Conservation (phyloP, 2,329 filamentous ascomycete genomes). For the Beauveria varroae region DNA sequence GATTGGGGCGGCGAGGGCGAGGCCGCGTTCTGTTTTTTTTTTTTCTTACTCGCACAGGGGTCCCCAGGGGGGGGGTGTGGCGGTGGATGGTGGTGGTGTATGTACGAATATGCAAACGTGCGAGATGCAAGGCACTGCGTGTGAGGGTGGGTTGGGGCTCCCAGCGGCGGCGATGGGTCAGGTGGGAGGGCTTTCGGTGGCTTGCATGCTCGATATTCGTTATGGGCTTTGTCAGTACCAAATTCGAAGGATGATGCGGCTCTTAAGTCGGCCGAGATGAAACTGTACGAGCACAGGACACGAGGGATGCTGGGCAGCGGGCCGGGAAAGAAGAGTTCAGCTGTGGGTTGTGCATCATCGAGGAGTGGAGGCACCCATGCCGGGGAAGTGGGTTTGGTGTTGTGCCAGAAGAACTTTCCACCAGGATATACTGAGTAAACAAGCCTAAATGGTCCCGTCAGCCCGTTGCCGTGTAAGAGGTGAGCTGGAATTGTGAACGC, state of each 20-base stretch:
- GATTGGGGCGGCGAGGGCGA: conserved; percentile 6
- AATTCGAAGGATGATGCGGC: background rate
- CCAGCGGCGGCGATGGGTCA: background rate
- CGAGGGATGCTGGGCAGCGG: background rate
- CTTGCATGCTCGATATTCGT: background rate
- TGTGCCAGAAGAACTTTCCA: too few species aligned
- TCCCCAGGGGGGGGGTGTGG: background rate
- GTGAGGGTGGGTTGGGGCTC: background rate
- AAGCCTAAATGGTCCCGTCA: too few species aligned
- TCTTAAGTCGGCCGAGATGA: background rate
- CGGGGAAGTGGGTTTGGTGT: conserved; percentile 1
- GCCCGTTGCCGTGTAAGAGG: too few species aligned
- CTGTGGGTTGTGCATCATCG: background rate
- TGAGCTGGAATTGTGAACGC: too few species aligned
- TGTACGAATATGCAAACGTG: conserved; percentile 2
- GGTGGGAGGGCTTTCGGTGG: background rate
- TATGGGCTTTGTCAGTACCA: background rate
- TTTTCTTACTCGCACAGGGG: background rate
- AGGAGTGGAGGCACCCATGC: background rate
- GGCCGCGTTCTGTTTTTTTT: background rate
- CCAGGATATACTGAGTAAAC: too few species aligned
- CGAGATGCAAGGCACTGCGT: conserved; percentile 9
- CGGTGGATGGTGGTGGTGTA: background rate
- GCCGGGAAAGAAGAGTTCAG: background rate
- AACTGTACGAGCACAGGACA: background rate